Base-by-base conservation (phyloP, 148 eudicot genomes). In the Mesembryanthemum crystallinum region DNA sequence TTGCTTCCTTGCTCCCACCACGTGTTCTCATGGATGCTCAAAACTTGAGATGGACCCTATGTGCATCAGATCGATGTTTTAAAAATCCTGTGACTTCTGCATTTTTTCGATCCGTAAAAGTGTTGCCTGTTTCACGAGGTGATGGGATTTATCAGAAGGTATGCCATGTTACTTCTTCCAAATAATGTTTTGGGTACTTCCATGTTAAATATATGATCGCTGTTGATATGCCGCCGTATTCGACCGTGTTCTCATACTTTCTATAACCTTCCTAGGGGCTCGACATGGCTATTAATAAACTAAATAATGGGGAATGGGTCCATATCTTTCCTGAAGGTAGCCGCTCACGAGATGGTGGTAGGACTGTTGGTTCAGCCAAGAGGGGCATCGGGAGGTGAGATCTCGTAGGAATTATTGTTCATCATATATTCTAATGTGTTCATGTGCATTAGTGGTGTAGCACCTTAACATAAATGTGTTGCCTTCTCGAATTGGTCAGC, bases 311-410 rank as follows among this genome's bases (percentile, higher is more conserved):
- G 23, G 95, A 89, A 45, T 94, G 98, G 98, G 97, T 94, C 71
- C 98, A 94, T 81, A 92, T 94, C 83, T 94, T 94, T 76, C 98
- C 98, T 54, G 98, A 94, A 86, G 98, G 98, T 29, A 90, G 92
- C 67, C 98, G 95, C 49, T 94, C 98, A 75, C 88, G 93, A 59
- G 92, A 93, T 86, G 98, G 98, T 78, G 98, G 98, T 47, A 89
- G 75, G 73, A 91, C 97, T 29, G 72, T 93, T 69, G 91, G 94
- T 11, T 80, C 90, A 47, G 88, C 89, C 74, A 93, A 91, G 77
- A 87, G 91, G 79, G 98, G 98, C 59, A 84, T 90, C 66, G 97
- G 89, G 45, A 88, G 98, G 98, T 94, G 30, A 82, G 83, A 63
- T 49, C n/a, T 52, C 47, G 27, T 52, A 6, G 39, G 25, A 57